phyloP scores from a whole-genome alignment of 1,284 basidiomycete genomes.

The Leccinum colubrinum region DNA sequence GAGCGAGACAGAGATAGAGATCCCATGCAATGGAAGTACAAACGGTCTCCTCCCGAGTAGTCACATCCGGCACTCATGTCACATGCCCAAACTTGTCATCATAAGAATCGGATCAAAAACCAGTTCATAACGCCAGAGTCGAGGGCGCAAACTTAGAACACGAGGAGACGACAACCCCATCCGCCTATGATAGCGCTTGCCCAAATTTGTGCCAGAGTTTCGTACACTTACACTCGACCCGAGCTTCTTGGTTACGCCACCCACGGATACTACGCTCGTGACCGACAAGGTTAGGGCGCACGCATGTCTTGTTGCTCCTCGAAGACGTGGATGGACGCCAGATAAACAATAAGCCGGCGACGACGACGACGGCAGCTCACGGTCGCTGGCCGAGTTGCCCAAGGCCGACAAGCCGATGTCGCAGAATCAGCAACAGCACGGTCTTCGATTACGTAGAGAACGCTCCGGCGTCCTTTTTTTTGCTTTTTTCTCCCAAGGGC shows the following conservation, averaged over 20 bases:
- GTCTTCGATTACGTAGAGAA: not conserved
- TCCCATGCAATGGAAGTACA: not conserved
- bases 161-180: constrained; percentile 1
- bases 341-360: not conserved
- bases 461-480: not conserved
- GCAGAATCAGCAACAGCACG: not conserved
- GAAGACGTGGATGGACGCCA: not conserved
- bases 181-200: not conserved
- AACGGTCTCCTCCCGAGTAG: not conserved
- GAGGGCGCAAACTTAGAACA: not conserved
- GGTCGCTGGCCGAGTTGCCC: not conserved
- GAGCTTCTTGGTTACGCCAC: not conserved
- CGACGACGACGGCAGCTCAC: not conserved
- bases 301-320: not conserved
- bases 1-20: not conserved
- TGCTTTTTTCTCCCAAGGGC: not conserved
- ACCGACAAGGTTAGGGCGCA: not conserved
- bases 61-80: not conserved
- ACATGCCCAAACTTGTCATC: not conserved
- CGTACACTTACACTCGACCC: not conserved
- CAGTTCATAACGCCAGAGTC: constrained; percentile 1
- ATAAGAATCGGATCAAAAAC: not conserved
- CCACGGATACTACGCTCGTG: not conserved
- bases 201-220: not conserved
- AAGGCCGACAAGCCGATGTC: not conserved